These are phyloP conservation scores for Exophiala viscosa DNA, from an alignment of 2,329 filamentous ascomycete species.

Conservation along the genomic window DNA sequence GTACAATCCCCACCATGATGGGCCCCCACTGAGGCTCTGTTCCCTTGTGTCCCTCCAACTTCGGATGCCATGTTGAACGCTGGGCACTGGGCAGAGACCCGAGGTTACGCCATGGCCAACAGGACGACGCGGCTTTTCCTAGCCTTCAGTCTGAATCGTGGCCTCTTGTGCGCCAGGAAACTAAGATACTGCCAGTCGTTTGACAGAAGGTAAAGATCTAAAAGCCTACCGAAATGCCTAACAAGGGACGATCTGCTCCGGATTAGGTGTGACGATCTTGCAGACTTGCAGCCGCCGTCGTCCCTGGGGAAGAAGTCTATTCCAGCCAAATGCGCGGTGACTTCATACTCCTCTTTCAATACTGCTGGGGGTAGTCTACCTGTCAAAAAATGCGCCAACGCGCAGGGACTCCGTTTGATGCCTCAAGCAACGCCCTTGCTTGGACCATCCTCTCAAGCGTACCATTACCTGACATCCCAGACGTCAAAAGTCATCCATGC, in stretches of 20 bases:
- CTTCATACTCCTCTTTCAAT: slow-evolving; percentile 6
- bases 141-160: no score
- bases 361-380: not conserved
- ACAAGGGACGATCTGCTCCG: not conserved
- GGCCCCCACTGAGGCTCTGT: slow-evolving; percentile 3
- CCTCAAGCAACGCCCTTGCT: slow-evolving; percentile 6
- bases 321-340: slow-evolving; percentile 5
- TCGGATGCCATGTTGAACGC: no score
- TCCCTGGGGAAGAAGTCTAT: slow-evolving; percentile 9
- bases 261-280: not conserved
- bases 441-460: slow-evolving; percentile 2
- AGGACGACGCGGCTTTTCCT: no score
- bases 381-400: slow-evolving; percentile 14
- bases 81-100: no score
- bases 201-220: no score
- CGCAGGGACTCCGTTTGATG: slow-evolving; percentile 1
- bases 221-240: not conserved
- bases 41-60: not conserved
- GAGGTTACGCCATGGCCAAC: no score
- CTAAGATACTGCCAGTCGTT: no score
- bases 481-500: slow-evolving; percentile 3
- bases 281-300: not conserved
- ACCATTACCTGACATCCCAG: slow-evolving; percentile 7
- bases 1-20: not conserved
- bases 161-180: no score